A percentile compares a stretch with the other conserved stretches of the same genome.
phyloP scores from a whole-genome alignment of 2,329 filamentous ascomycete genomes.

The Xylariaceae sp. region DNA sequence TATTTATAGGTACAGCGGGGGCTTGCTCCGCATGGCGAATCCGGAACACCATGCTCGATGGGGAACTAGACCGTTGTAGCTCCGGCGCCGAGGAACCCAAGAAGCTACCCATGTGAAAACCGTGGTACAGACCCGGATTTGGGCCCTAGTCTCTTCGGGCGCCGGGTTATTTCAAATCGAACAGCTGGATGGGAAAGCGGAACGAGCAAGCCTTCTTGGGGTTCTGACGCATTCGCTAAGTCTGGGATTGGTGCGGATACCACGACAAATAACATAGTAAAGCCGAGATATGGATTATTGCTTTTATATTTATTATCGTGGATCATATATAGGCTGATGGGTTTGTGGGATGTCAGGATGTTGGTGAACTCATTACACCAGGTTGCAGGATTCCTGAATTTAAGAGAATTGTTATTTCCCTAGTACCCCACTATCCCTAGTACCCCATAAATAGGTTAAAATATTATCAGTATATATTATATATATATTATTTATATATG shows the following conservation, averaged over 20 bases:
- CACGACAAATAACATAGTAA: constrained; percentile 4
- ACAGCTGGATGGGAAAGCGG: constrained; percentile 11
- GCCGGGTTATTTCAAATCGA: constrained; percentile 22
- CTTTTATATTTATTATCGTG: too few species aligned
- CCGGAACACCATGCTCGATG: constrained; percentile 13
- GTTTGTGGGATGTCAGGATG: too few species aligned
- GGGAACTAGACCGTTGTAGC: constrained; percentile 13
- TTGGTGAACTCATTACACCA: too few species aligned
- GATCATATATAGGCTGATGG: too few species aligned
- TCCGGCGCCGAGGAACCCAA: constrained; percentile 18
- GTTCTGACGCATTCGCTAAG: neutral
- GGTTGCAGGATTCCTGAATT: too few species aligned
- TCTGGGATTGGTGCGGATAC: constrained; percentile 21
- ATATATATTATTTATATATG: too few species aligned
- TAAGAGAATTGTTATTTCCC: too few species aligned
- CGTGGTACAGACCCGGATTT: constrained; percentile 10
- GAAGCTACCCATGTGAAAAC: constrained; percentile 4
- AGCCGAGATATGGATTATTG: too few species aligned
- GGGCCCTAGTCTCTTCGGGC: constrained; percentile 7
- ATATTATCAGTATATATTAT: too few species aligned
- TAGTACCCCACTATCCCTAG: too few species aligned
- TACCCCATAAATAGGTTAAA: too few species aligned
- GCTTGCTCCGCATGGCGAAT: constrained; percentile 1
- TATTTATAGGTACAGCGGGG: constrained; percentile 4
- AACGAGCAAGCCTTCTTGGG: neutral